Evolutionary conservation across 257 asterid species (phyloP).

Genomic region (Ballota nigra): DNA sequence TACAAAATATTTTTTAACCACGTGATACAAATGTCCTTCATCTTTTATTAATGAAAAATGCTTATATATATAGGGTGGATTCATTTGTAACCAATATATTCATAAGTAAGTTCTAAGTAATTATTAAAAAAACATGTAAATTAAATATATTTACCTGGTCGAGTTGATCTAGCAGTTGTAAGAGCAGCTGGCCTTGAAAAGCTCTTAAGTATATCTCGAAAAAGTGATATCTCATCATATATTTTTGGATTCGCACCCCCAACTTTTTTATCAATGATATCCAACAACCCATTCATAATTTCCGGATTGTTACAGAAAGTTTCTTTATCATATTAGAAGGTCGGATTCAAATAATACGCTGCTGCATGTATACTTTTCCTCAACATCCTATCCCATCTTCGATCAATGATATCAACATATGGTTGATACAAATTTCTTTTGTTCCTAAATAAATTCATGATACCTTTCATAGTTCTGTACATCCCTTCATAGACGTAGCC

Average conservation of each 20-base stretch:
- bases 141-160: no score
- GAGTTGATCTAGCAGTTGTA: background rate
- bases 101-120: background rate
- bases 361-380: background rate
- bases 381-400: background rate
- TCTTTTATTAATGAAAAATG: no score
- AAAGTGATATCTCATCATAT: background rate
- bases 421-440: no score
- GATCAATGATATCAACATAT: no score
- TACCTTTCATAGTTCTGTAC: background rate
- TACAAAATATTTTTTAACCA: no score
- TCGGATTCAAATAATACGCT: background rate
- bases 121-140: no score
- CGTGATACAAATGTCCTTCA: background rate
- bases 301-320: no score
- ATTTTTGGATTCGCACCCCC: background rate
- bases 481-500: background rate
- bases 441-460: background rate
- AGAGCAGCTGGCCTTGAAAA: background rate
- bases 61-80: background rate
- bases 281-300: no score
- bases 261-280: no score
- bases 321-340: no score
- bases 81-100: no score
- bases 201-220: background rate